Evolutionary conservation across 2,329 filamentous ascomycete species (phyloP).

Genomic region (Drechmeria coniospora): DNA sequence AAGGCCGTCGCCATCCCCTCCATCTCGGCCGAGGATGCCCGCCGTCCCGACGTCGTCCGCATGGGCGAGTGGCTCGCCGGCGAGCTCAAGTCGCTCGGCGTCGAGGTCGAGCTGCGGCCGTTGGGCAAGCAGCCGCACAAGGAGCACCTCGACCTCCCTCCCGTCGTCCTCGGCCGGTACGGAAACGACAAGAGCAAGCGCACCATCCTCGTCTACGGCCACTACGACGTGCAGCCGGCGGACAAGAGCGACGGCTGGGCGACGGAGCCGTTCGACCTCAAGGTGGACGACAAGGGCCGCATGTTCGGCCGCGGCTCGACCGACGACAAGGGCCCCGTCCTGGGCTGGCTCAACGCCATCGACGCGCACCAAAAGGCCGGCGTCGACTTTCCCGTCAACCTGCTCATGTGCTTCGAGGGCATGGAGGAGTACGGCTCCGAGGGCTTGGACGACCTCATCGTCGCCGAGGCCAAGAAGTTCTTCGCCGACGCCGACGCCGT

Average conservation of each 20-base stretch:
- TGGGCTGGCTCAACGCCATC: constrained; percentile 96
- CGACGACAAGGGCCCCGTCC: constrained; percentile 93
- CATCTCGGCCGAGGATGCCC: constrained; percentile 78
- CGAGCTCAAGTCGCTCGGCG: constrained; percentile 72
- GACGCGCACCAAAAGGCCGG: constrained; percentile 94
- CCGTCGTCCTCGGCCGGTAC: constrained; percentile 83
- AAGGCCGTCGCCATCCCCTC: constrained; percentile 94
- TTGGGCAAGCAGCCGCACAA: constrained; percentile 87
- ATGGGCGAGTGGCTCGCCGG: constrained; percentile 86
- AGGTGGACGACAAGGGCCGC: constrained; percentile 73
- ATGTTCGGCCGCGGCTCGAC: constrained; percentile 96
- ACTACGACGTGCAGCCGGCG: constrained; percentile 97
- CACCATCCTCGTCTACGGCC: constrained; percentile 91
- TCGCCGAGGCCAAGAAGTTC: constrained; percentile 78
- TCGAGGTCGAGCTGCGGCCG: constrained; percentile 69
- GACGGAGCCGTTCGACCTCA: constrained; percentile 83
- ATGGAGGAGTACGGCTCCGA: constrained; percentile 99
- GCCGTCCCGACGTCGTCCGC: constrained; percentile 81
- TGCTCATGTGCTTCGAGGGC: constrained; percentile 98
- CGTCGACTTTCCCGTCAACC: constrained; percentile 88
- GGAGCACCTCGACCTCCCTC: constrained; percentile 80
- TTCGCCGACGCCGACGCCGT: constrained; percentile 93
- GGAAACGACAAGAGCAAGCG: constrained; percentile 84
- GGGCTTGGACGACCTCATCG: constrained; percentile 87
- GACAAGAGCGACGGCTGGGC: constrained; percentile 89